phyloP scores from a whole-genome alignment of 768 basidiomycete genomes.

The Boletellus sp. region DNA sequence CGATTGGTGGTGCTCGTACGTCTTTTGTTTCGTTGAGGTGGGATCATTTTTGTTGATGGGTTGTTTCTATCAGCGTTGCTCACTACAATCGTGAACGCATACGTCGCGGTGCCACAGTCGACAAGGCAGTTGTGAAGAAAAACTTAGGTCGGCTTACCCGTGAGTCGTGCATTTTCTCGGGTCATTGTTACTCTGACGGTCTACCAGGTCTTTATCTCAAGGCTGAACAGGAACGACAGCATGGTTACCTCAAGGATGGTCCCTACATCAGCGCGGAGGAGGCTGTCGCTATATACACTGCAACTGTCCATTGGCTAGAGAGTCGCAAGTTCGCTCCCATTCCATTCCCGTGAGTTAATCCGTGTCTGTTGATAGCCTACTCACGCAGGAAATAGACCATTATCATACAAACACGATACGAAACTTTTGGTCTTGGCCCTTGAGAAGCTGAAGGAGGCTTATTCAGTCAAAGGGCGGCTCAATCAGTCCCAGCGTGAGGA shows the following conservation, averaged over 20 bases:
- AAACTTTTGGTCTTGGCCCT: constrained; percentile 94
- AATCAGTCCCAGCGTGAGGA: constrained; percentile 99
- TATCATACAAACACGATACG: constrained; percentile 99
- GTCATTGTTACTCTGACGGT: constrained; percentile 1
- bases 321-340: constrained; percentile 97
- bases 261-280: constrained; percentile 99
- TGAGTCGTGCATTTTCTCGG: constrained; percentile 31
- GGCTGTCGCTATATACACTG: constrained; percentile 97
- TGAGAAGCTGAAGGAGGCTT: constrained; percentile 98
- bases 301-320: constrained; percentile 98
- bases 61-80: constrained; percentile 58
- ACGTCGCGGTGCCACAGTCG: constrained; percentile 92
- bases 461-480: constrained; percentile 94
- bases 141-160: constrained; percentile 97
- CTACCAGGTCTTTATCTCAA: constrained; percentile 81
- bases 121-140: constrained; percentile 99
- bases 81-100: constrained; percentile 99
- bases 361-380: not conserved
- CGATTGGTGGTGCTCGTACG: constrained; percentile 96
- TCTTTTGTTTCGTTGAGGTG: constrained; percentile 7
- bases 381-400: constrained; percentile 48
- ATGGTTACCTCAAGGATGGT: constrained; percentile 98
- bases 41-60: not conserved
- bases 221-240: constrained; percentile 98
- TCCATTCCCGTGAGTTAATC: constrained; percentile 79